Evolutionary conservation across 305 asterid species (phyloP).

Genomic region (Fraxinus nigra): DNA sequence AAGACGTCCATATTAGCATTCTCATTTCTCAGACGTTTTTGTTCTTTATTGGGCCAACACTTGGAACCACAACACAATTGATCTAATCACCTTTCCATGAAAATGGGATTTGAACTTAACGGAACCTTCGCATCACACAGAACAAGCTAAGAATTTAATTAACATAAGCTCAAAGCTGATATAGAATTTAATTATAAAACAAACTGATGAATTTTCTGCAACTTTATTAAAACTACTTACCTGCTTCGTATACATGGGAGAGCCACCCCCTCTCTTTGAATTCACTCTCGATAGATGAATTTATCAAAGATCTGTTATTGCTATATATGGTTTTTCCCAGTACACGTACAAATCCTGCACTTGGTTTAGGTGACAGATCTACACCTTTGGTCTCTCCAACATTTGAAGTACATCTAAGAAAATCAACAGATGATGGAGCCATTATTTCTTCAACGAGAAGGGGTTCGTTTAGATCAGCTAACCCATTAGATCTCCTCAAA

Average conservation of each 20-base stretch:
- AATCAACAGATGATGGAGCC: conserved; percentile 43
- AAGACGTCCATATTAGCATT: neutral
- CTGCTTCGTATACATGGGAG: conserved; percentile 50
- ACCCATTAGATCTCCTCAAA: conserved; percentile 37
- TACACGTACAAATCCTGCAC: conserved; percentile 37
- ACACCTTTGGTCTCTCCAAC: conserved; percentile 39
- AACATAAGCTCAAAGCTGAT: neutral
- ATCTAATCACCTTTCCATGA: neutral
- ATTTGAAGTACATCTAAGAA: conserved; percentile 38
- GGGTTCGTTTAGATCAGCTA: conserved; percentile 89
- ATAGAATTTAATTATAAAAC: neutral
- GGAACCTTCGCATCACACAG: neutral
- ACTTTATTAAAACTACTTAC: conserved; percentile 25
- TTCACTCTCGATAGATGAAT: conserved; percentile 36
- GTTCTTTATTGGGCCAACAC: neutral
- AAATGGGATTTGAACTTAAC: neutral
- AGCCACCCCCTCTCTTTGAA: conserved; percentile 47
- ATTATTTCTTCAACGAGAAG: conserved; percentile 50
- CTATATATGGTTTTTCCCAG: conserved; percentile 33
- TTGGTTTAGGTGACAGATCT: conserved; percentile 36
- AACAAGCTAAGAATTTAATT: neutral
- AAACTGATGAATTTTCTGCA: neutral
- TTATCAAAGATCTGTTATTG: conserved; percentile 30
- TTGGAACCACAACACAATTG: neutral
- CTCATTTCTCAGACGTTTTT: neutral